These are phyloP conservation scores for Huntiella savannae DNA, from an alignment of 2,329 filamentous ascomycete species.

Conservation along the genomic window DNA sequence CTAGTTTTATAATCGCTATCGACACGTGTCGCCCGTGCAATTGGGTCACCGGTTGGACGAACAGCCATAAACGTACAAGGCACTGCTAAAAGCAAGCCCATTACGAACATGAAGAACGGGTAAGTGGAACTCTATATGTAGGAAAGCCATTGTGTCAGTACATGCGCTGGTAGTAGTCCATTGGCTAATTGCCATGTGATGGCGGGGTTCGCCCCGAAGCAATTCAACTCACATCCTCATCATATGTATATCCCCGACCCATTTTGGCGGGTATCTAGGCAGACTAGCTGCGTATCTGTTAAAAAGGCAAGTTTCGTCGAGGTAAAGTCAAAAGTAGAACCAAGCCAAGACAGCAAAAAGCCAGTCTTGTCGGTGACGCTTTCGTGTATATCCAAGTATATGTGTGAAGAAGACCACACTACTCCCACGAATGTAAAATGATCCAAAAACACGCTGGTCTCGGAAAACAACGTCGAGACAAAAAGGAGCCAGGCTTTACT, in stretches of 20 bases:
- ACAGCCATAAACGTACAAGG: slow-evolving; percentile 63
- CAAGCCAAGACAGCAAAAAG: too few species aligned
- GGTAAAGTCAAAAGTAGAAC: too few species aligned
- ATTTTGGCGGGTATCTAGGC: slow-evolving; percentile 32
- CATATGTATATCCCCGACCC: slow-evolving; percentile 94
- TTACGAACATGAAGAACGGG: slow-evolving; percentile 82
- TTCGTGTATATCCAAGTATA: too few species aligned
- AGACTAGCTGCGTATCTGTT: slow-evolving; percentile 6
- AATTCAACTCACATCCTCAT: slow-evolving; percentile 49
- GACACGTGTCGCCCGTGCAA: slow-evolving; percentile 28
- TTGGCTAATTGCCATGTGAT: not conserved
- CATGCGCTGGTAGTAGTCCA: not conserved
- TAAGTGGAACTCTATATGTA: slow-evolving; percentile 31
- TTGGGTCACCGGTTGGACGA: slow-evolving; percentile 20
- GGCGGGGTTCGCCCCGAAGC: not conserved
- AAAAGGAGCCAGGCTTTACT: too few species aligned
- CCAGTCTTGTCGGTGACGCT: too few species aligned
- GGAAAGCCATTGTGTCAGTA: not conserved
- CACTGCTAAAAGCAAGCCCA: slow-evolving; percentile 87
- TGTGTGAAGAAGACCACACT: too few species aligned
- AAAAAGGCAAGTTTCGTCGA: too few species aligned
- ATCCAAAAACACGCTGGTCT: too few species aligned
- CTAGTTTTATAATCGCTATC: slow-evolving; percentile 51
- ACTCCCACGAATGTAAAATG: too few species aligned
- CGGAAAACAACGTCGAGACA: too few species aligned